Evolutionary conservation across 2,329 filamentous ascomycete genomes (phyloP), one percentile per base, ranked within the genome.

Genomic region (Xylariaceae sp.): DNA sequence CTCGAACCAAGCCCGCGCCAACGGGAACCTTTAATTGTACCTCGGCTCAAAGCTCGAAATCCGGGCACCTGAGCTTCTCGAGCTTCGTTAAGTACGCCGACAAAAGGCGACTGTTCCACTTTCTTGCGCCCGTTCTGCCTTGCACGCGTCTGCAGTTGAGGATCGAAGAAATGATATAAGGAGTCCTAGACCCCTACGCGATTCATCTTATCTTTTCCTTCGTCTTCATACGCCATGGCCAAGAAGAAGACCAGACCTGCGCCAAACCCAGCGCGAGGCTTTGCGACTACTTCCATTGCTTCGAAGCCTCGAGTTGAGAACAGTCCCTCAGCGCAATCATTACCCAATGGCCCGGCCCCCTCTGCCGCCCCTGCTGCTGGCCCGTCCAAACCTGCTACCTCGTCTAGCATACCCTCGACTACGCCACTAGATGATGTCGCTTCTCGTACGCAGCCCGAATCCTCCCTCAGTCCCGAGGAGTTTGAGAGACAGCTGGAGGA

Each of bases 161-260:
- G 3, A 23, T 23, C 7, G 41, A 45, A 15, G 13, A n/a, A n/a
- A 45, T 45, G 41, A 45, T 45, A 45, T 45, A 45, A 45, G n/a
- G 34, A 23, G 6, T 9, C n/a, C 11, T 34, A 51, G 18, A 51
- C 8, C 8, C 8, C 37, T 41, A 41, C 37, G 11, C 37, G 8
- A 18, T 49, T 4, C n/a, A 8, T 41, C 10, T 7, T n/a, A 17
- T 51, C 2, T 34, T 11, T 13, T 30, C 3, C 41, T 59, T 11
- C 39, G 35, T 56, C 48, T 13, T 41, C 11, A 51, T 15, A 39
- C 65, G 69, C 63, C 65, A 93, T 93, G 89, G 88, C 88, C 59
- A 89, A 90, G 75, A 96, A 96, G 78, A 96, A 97, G 78, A 95
- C 91, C 80, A 97, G 97, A 82, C 82, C 89, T 57, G 84, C 85